Percentiles rank a stretch among this genome's conserved stretches.
Evolutionary conservation across 805 yeast genomes (phyloP).

Genomic region (Priceomyces haplophilus): DNA sequence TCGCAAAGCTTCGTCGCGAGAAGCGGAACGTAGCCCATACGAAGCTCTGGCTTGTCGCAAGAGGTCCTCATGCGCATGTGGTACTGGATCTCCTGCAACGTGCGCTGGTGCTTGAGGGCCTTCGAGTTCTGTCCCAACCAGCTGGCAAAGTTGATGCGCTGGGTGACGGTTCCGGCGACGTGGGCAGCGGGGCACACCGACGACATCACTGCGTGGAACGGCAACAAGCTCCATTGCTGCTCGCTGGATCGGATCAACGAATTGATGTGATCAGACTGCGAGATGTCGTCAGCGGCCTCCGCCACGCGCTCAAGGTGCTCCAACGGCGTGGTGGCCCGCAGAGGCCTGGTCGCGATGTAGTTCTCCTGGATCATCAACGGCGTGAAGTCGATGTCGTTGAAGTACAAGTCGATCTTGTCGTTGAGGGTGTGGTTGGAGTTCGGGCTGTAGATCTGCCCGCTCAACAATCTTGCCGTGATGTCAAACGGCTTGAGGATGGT

Average conservation of each 20-base stretch:
- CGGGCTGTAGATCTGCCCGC: conserved; percentile 55
- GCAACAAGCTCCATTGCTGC: conserved; percentile 92
- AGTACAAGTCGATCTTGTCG: conserved; percentile 84
- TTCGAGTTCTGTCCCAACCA: conserved; percentile 93
- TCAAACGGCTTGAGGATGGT: conserved; percentile 91
- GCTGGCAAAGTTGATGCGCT: conserved; percentile 73
- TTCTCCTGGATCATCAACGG: conserved; percentile 97
- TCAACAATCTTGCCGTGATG: conserved; percentile 65
- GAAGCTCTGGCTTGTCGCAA: conserved; percentile 68
- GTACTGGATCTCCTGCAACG: conserved; percentile 83
- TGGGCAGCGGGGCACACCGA: conserved; percentile 74
- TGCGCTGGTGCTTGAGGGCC: conserved; percentile 68
- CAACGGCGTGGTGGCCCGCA: conserved; percentile 37
- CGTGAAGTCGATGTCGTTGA: conserved; percentile 90
- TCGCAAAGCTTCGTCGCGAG: conserved; percentile 52
- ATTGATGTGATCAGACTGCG: conserved; percentile 82
- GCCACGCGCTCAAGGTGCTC: conserved; percentile 63
- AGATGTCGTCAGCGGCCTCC: conserved; percentile 80
- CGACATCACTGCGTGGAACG: conserved; percentile 84
- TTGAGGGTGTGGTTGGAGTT: conserved; percentile 55
- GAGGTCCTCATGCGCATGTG: conserved; percentile 80
- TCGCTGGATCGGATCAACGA: conserved; percentile 81
- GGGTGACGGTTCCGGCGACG: conserved; percentile 67
- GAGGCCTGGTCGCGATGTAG: conserved; percentile 67
- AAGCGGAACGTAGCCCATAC: conserved; percentile 73